Percentiles rank a stretch among this genome's conserved stretches.
These are phyloP conservation scores for Tremella yokohamensis DNA, from an alignment of 768 basidiomycete species.

Conservation along the genomic window DNA sequence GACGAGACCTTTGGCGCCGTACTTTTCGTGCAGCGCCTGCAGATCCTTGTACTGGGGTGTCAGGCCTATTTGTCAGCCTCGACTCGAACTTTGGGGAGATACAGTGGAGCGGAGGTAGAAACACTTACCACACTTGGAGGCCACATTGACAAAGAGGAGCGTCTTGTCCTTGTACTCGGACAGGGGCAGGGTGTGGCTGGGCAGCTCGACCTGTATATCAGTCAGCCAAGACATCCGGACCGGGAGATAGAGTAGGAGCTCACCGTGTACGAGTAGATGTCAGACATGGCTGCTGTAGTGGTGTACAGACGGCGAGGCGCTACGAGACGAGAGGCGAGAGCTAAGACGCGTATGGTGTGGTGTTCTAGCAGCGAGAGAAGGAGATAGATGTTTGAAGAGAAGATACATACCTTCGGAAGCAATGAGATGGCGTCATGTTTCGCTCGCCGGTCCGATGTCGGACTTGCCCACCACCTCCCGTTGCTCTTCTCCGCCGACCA, in stretches of 20 bases:
- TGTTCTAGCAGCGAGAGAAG: no score
- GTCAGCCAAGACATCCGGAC: not conserved
- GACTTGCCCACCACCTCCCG: not conserved
- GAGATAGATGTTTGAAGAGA: no score
- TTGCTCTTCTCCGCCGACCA: not conserved
- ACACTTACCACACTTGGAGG: conserved; percentile 48
- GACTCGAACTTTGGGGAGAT: not conserved
- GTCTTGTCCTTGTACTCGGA: conserved; percentile 44
- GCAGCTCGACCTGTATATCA: conserved; percentile 38
- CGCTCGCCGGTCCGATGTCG: conserved; percentile 5
- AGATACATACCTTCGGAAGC: not conserved
- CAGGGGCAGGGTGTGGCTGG: conserved; percentile 35
- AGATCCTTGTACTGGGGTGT: conserved; percentile 51
- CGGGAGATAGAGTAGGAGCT: conserved; percentile 5
- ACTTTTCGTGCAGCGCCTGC: conserved; percentile 48
- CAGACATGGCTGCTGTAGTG: conserved; percentile 34
- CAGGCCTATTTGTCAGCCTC: conserved; percentile 23
- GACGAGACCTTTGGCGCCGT: conserved; percentile 44
- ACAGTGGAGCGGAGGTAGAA: not conserved
- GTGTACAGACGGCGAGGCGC: not conserved
- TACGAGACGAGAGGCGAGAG: not conserved
- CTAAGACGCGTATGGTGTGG: not conserved
- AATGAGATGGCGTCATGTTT: not conserved
- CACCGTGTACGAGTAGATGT: conserved; percentile 43
- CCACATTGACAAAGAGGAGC: conserved; percentile 50